Base-by-base conservation (phyloP, 768 basidiomycete genomes). In the Sarcomyxa edulis region DNA sequence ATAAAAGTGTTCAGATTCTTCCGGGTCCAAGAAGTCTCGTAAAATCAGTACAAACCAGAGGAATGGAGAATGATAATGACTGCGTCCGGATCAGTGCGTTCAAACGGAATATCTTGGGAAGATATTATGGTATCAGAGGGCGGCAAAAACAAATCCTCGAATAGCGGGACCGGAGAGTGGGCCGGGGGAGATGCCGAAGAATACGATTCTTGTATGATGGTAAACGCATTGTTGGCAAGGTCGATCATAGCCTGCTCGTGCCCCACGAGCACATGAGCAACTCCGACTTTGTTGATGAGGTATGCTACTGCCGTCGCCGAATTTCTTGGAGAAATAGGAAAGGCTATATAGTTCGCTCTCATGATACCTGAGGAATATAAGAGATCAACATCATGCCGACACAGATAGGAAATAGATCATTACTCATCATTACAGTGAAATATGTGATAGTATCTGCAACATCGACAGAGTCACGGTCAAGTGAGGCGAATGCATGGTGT, bases 1-100 rank as follows among this genome's bases (percentile, higher is more conserved):
- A n/a, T 18, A 20, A 8, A 27, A 20, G 16, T 7, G 16, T 23
- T 6, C 12, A 10, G 7, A 11, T 5, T n/a, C n/a, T n/a, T n/a
- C n/a, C 20, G 19, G 7, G 35, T 23, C 20, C 15, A 8, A 3
- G 22, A 8, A 10, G 19, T 18, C 6, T 32, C 12, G 5, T 11
- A 11, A 16, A 3, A 27, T 19, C 22, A 12, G 6, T 14, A 26
- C 42, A 9, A 30, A 29, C 62, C 62, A 1, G 65, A 64, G 0
- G 64, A 66, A 40, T 65, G 63, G 3, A 66, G 42, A 25, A 57
- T 60, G 28, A 46, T 25, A 4, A 32, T 35, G 7, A 28, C 29
- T 4, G 36, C 37, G 27, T 45, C 40, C 6, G 45, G 38, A 3
- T 46, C 43, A 10, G 29, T 36, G 30, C 35, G 32, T 19, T 41